Evolutionary conservation across 495 filamentous ascomycete genomes (phyloP).

Genomic region (Talaromyces borbonicus): DNA sequence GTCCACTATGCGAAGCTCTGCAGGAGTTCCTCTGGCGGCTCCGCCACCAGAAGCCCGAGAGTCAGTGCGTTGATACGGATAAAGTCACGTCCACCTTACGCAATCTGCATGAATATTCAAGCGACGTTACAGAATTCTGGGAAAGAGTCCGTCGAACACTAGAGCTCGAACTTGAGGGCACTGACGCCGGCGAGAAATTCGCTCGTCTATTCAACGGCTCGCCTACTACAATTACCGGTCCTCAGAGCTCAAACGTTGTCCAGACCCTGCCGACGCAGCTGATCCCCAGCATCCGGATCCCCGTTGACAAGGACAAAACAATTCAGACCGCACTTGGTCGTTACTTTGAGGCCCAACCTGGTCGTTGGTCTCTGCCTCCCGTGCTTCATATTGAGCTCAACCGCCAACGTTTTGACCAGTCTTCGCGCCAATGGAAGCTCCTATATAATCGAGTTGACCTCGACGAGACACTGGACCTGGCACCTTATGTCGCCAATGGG

Average conservation of each 20-base stretch:
- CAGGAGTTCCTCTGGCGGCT: conserved; percentile 37
- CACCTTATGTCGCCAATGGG: conserved; percentile 22
- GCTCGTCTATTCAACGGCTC: conserved; percentile 38
- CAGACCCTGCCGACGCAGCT: conserved; percentile 30
- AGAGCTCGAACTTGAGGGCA: conserved; percentile 41
- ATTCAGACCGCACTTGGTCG: conserved; percentile 21
- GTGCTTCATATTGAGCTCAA: conserved; percentile 51
- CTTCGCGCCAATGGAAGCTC: conserved; percentile 46
- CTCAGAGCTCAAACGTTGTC: conserved; percentile 9
- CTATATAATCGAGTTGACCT: conserved; percentile 46
- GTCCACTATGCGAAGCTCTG: conserved; percentile 39
- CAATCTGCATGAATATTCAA: conserved; percentile 34
- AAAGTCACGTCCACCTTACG: conserved; percentile 31
- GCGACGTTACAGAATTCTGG: conserved; percentile 44
- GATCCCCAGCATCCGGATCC: conserved; percentile 31
- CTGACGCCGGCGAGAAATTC: conserved; percentile 28
- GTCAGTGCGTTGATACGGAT: conserved; percentile 36
- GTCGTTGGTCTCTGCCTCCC: conserved; percentile 33
- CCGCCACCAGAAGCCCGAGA: conserved; percentile 24
- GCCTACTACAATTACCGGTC: conserved; percentile 3
- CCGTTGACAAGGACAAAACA: conserved; percentile 25
- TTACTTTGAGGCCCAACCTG: conserved; percentile 25
- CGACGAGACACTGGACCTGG: conserved; percentile 42
- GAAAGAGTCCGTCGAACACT: conserved; percentile 43
- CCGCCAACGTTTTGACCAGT: conserved; percentile 44